Evolutionary conservation across 2,329 filamentous ascomycete genomes (phyloP), one percentile per base, ranked within the genome.

Genomic region (Sclerotinia trifoliorum): DNA sequence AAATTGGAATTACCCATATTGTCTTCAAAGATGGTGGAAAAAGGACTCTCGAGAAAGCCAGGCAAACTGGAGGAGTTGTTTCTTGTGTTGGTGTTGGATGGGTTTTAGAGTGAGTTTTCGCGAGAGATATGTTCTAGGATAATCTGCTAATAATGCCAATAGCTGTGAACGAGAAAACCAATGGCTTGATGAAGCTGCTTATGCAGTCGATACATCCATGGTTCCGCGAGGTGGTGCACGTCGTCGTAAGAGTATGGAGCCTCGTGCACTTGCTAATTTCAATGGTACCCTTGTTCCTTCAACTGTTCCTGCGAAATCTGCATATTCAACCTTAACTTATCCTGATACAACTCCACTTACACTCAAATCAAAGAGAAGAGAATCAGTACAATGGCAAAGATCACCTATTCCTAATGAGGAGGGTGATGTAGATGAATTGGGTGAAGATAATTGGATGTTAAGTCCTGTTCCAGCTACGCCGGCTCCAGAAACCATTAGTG

Each of bases 21-120:
- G 87, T 97, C 8, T 97, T 89, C 82, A 97, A 96, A 78, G 93
- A 96, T 75, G 93, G 93, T 57, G 88, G 88, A 54, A 89, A 90
- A 75, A 84, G 89, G 35, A 96, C 93, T 0, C 80, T 97, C 72
- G 90, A 96, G 76, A 96, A 93, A 79, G 90, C 94, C 8, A 84
- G 88, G 68, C 85, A 90, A 74, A 88, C 86, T 51, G 84, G 86
- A 19, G 92, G 92, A 7, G 83, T 91, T 42, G 91, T 97, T 49
- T 88, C 92, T 73, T 96, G 93, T 79, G 92, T 97, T 67, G 93
- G 93, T 62, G 90, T 96, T 58, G 89, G 88, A 72, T 97, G 93
- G 92, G 90, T 95, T 66, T 84, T 96, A 71, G 92, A 96, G 90
- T 93, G 86, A 85, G 89, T 86, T 69, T 42, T 3, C 51, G 11